phyloP scores from a whole-genome alignment of 768 basidiomycete genomes.

The Russula vinacea region DNA sequence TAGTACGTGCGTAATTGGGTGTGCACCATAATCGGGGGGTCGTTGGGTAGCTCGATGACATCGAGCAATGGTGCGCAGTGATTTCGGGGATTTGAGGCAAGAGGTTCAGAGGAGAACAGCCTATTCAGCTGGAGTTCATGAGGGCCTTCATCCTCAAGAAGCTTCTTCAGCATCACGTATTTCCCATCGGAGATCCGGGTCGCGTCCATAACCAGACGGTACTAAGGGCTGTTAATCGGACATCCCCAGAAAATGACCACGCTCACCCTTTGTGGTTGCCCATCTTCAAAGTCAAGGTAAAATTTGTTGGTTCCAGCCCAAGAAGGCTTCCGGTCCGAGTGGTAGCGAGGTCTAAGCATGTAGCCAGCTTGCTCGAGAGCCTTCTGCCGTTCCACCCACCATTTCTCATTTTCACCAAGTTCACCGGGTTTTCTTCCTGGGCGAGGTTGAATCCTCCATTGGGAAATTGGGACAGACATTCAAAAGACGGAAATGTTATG shows the following conservation, averaged over 20 bases:
- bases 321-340: neutral
- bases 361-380: too few relatives aligned
- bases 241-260: neutral
- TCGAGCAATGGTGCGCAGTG: constrained; percentile 8
- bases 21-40: constrained; percentile 31
- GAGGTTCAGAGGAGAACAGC: constrained; percentile 9
- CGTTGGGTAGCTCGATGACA: constrained; percentile 12
- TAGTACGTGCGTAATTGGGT: constrained; percentile 34
- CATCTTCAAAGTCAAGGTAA: constrained; percentile 7
- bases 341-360: neutral
- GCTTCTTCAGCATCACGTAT: constrained; percentile 15
- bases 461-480: too few relatives aligned
- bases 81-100: constrained; percentile 15
- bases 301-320: constrained; percentile 6
- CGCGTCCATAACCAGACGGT: constrained; percentile 10
- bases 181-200: constrained; percentile 17
- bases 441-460: too few relatives aligned
- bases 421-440: too few relatives aligned
- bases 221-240: neutral
- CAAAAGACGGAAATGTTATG: too few relatives aligned
- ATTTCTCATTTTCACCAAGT: too few relatives aligned
- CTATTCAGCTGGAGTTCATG: constrained; percentile 20
- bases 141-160: constrained; percentile 1
- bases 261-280: constrained; percentile 18
- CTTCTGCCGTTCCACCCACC: too few relatives aligned